phyloP scores from a whole-genome alignment of 306 rosid genomes.

The Vigna nakashimae region DNA sequence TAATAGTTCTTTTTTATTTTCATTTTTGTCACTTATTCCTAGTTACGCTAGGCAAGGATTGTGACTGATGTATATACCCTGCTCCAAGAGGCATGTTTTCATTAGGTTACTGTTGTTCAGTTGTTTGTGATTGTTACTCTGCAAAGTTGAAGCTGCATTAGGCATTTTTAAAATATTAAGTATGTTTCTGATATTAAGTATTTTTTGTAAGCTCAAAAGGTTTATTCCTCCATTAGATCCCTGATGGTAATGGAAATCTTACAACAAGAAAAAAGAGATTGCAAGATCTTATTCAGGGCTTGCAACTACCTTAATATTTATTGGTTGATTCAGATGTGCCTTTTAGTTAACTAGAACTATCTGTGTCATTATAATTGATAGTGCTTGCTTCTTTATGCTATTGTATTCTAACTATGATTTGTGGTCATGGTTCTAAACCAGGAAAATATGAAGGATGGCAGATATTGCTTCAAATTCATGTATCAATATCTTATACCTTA shows the following conservation, averaged over 20 bases:
- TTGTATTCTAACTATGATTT: conserved; percentile 41
- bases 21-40: conserved; percentile 2
- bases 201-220: neutral
- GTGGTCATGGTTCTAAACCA: conserved; percentile 51
- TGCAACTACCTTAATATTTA: conserved; percentile 18
- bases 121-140: neutral
- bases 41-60: conserved; percentile 14
- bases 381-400: conserved; percentile 32
- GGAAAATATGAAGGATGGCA: conserved; percentile 58
- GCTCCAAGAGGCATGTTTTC: conserved; percentile 7
- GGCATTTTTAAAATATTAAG: conserved; percentile 5
- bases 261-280: neutral
- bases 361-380: neutral
- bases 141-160: conserved; percentile 24
- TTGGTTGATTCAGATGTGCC: conserved; percentile 26
- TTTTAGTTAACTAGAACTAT: conserved; percentile 2
- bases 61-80: conserved; percentile 20
- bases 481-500: conserved; percentile 42
- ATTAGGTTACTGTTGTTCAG: conserved; percentile 12
- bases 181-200: neutral
- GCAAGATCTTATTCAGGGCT: neutral
- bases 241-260: conserved; percentile 9
- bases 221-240: conserved; percentile 13
- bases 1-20: neutral
- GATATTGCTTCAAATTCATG: conserved; percentile 46